phyloP scores from a whole-genome alignment of 164 flowering plant genomes.

The Vitis amurensis region DNA sequence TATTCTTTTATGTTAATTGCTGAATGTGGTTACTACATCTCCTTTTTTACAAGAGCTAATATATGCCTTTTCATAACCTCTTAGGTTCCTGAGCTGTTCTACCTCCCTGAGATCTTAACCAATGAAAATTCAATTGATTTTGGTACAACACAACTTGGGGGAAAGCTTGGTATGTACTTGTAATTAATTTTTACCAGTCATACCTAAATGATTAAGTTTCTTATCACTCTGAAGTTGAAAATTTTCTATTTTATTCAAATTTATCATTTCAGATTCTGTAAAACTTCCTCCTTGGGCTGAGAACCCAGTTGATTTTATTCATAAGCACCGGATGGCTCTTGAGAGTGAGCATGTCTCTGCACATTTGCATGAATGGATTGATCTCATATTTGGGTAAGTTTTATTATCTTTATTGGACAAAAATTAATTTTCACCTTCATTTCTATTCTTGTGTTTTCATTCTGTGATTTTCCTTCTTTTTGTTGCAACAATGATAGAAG shows the following conservation, averaged over 20 bases:
- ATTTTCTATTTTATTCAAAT: conserved; percentile 1
- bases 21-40: neutral
- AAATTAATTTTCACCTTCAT: neutral
- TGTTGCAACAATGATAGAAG: conserved; percentile 3
- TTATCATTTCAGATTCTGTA: conserved; percentile 63
- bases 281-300: conserved; percentile 95
- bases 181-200: neutral
- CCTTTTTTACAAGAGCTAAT: neutral
- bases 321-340: conserved; percentile 93
- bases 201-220: neutral
- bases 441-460: neutral
- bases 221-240: neutral
- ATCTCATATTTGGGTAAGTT: conserved; percentile 93
- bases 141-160: conserved; percentile 96
- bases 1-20: neutral
- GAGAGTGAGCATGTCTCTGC: conserved; percentile 98
- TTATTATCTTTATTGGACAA: neutral
- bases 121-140: conserved; percentile 89
- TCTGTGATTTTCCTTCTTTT: neutral
- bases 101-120: conserved; percentile 86
- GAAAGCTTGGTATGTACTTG: conserved; percentile 67
- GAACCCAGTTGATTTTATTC: conserved; percentile 84
- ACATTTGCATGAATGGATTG: conserved; percentile 98
- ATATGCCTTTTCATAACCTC: conserved; percentile 1
- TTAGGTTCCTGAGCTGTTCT: conserved; percentile 97